These are phyloP conservation scores for Zoysia matrella DNA, from an alignment of 202 grass and related monocot genomes.

Conservation along the genomic window DNA sequence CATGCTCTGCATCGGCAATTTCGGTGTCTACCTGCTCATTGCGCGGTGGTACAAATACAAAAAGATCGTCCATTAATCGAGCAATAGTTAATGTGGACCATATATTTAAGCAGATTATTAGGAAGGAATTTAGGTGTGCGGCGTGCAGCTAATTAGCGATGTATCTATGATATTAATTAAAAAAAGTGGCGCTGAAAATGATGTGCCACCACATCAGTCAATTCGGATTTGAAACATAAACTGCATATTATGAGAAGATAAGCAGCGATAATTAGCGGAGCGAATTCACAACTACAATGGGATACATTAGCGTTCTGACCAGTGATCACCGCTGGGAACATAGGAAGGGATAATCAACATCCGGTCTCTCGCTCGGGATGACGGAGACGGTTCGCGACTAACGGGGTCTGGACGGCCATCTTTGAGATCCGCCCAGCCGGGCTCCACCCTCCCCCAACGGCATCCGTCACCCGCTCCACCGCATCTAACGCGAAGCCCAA, in stretches of 20 bases:
- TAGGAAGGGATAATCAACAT: neutral
- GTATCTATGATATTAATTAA: too few species aligned
- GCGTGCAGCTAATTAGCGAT: neutral
- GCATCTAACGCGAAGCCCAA: too few species aligned
- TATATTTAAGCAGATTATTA: neutral
- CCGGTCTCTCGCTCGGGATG: neutral
- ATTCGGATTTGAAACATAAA: neutral
- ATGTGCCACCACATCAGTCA: neutral
- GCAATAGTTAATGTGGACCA: neutral
- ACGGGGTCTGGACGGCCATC: too few species aligned
- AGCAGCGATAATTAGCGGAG: neutral
- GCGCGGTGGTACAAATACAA: conserved; percentile 70
- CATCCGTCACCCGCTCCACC: too few species aligned
- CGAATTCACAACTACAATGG: neutral
- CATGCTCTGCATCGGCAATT: conserved; percentile 50
- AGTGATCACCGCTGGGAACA: neutral
- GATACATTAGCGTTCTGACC: neutral
- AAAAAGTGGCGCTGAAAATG: too few species aligned
- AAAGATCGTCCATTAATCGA: conserved; percentile 11
- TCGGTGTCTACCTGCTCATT: conserved; percentile 53
- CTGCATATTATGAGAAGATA: neutral
- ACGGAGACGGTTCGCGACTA: too few species aligned
- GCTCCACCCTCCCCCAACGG: too few species aligned
- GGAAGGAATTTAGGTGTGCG: neutral
- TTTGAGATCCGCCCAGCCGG: too few species aligned